Evolutionary conservation across 2,329 filamentous ascomycete species (phyloP).

Genomic region (Cercospora sojina): DNA sequence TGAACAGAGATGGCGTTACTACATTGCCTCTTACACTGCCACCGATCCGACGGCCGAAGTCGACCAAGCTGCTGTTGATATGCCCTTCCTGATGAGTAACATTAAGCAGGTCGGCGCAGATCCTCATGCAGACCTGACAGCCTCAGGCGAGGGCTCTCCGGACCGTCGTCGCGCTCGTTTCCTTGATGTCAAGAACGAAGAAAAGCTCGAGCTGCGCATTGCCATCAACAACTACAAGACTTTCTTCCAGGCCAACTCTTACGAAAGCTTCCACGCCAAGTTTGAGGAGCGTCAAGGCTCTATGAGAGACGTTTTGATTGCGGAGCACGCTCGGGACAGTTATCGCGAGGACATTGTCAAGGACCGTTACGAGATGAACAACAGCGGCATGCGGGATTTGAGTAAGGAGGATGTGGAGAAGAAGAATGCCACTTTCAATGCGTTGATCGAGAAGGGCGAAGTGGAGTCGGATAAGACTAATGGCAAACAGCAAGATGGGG

Average conservation of each 20-base stretch:
- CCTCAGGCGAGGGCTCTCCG: not conserved
- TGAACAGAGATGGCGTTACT: slow-evolving; percentile 81
- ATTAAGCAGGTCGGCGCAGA: slow-evolving; percentile 41
- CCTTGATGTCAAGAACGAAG: slow-evolving; percentile 36
- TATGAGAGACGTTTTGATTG: slow-evolving; percentile 38
- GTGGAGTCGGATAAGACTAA: slow-evolving; percentile 15
- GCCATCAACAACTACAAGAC: slow-evolving; percentile 45
- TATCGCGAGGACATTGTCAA: slow-evolving; percentile 40
- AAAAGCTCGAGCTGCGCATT: slow-evolving; percentile 48
- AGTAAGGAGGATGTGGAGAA: slow-evolving; percentile 49
- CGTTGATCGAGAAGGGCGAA: slow-evolving; percentile 26
- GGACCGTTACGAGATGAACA: slow-evolving; percentile 48
- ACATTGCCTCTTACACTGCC: slow-evolving; percentile 87
- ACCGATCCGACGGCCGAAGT: slow-evolving; percentile 71
- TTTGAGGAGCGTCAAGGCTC: slow-evolving; percentile 39
- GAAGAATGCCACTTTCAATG: slow-evolving; percentile 38
- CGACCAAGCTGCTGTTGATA: slow-evolving; percentile 31
- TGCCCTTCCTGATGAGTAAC: slow-evolving; percentile 43
- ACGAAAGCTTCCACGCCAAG: slow-evolving; percentile 43
- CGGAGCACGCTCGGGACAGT: slow-evolving; percentile 35
- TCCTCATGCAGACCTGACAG: slow-evolving; percentile 25
- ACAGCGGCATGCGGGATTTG: slow-evolving; percentile 48
- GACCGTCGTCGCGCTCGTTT: slow-evolving; percentile 19
- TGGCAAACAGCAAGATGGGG: not conserved
- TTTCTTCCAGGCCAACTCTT: slow-evolving; percentile 44